Percentiles rank a stretch among this genome's conserved stretches.
phyloP scores from a whole-genome alignment of 176 grass and related monocot genomes.

The Carex kokanica region DNA sequence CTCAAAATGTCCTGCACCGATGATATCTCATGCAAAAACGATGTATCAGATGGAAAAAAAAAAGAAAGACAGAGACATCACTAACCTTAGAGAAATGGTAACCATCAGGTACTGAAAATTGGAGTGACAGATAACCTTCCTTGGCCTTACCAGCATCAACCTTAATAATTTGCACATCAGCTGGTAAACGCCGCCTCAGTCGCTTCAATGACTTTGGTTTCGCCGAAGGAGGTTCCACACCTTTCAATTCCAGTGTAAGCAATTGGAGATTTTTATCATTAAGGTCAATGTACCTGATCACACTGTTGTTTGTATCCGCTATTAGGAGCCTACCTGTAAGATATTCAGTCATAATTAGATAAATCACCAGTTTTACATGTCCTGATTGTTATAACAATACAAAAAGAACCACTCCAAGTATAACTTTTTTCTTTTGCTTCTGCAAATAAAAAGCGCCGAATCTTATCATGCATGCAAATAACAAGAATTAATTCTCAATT shows the following conservation, averaged over 20 bases:
- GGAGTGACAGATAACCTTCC: constrained; percentile 71
- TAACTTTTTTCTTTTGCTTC: background rate
- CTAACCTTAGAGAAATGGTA: constrained; percentile 98
- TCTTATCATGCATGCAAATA: constrained; percentile 3
- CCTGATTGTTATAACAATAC: background rate
- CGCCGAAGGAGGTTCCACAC: constrained; percentile 51
- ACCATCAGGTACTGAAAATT: constrained; percentile 78
- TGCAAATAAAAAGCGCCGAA: background rate
- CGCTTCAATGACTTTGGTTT: constrained; percentile 75
- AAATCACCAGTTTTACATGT: background rate
- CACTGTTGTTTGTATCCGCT: constrained; percentile 95
- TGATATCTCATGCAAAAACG: background rate
- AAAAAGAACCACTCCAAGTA: background rate
- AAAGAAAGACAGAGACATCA: constrained; percentile 21
- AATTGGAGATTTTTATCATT: constrained; percentile 62
- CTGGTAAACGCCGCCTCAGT: constrained; percentile 63
- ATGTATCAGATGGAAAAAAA: constrained; percentile 13
- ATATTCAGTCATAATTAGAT: constrained; percentile 34
- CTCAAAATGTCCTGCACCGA: background rate
- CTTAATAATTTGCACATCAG: constrained; percentile 71
- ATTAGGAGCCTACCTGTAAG: constrained; percentile 77
- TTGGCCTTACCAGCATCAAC: constrained; percentile 70
- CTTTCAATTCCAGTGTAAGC: constrained; percentile 69
- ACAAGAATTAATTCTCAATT: background rate
- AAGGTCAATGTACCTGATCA: constrained; percentile 73